Percentiles rank a stretch among this genome's conserved stretches.
Evolutionary conservation across 768 basidiomycete species (phyloP).

Genomic region (Russula abietina): DNA sequence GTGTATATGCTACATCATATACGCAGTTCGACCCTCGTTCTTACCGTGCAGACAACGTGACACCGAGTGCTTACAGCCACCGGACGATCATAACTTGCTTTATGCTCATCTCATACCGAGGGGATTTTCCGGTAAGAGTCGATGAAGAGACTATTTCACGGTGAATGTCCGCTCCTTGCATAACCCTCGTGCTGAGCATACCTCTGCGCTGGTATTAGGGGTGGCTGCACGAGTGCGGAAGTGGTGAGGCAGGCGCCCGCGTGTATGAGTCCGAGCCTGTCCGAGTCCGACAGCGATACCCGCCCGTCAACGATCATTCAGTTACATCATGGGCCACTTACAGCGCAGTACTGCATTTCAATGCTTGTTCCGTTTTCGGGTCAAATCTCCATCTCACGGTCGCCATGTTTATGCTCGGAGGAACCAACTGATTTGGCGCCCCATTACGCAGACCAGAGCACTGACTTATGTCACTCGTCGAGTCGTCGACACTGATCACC

Average conservation of each 20-base stretch:
- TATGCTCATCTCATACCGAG: not conserved
- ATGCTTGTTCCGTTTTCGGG: not conserved
- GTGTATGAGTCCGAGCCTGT: not conserved
- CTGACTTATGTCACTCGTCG: constrained; percentile 13
- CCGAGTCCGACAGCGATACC: not conserved
- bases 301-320: constrained; percentile 6
- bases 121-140: not conserved
- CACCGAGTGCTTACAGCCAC: not conserved
- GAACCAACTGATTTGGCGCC: not conserved
- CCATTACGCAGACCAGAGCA: not conserved
- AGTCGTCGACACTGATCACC: not conserved
- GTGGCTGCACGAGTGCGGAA: constrained; percentile 4
- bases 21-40: constrained; percentile 3
- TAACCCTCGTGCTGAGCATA: not conserved
- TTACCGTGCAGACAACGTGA: not conserved
- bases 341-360: too few species aligned
- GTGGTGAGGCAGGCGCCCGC: constrained; percentile 11
- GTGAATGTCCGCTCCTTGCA: not conserved
- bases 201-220: not conserved
- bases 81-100: constrained; percentile 6
- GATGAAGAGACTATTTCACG: not conserved
- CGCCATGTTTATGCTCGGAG: not conserved
- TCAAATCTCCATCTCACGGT: not conserved
- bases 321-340: not conserved
- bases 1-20: not conserved